A percentile compares a stretch with the other conserved stretches of the same genome.
These are phyloP conservation scores for Phytophthora hybrid DNA, from an alignment of 352 stramenopile genomes.

Conservation along the genomic window DNA sequence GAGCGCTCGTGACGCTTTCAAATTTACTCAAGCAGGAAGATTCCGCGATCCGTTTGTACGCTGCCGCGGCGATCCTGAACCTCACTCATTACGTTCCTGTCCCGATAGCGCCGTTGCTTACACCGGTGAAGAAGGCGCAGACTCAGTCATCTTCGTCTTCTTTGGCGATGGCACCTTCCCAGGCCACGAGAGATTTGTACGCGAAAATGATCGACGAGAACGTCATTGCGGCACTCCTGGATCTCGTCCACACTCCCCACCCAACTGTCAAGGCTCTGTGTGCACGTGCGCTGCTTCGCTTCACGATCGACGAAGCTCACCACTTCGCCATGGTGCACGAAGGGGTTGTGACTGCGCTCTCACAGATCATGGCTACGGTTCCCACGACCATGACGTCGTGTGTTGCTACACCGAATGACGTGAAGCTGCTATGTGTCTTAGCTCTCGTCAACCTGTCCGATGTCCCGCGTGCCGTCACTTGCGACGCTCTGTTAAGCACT, in stretches of 20 bases:
- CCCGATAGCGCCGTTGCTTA: conserved; percentile 20
- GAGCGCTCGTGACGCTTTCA: conserved; percentile 64
- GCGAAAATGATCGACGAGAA: conserved; percentile 80
- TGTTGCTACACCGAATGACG: conserved; percentile 50
- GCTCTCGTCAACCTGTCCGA: conserved; percentile 78
- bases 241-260: conserved; percentile 74
- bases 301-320: conserved; percentile 76
- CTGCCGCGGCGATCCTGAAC: conserved; percentile 81
- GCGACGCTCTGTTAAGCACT: conserved; percentile 68
- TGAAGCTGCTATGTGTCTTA: conserved; percentile 68
- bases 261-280: conserved; percentile 73
- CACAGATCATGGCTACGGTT: conserved; percentile 69
- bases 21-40: conserved; percentile 81
- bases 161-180: conserved; percentile 30
- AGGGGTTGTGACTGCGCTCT: conserved; percentile 66
- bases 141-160: conserved; percentile 25
- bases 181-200: conserved; percentile 62
- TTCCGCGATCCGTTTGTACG: conserved; percentile 65
- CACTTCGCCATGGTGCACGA: conserved; percentile 87
- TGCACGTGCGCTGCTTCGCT: conserved; percentile 73
- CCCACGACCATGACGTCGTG: conserved; percentile 33
- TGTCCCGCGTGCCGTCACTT: conserved; percentile 77
- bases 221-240: conserved; percentile 60
- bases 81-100: conserved; percentile 49
- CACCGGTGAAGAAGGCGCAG: conserved; percentile 33